These are phyloP conservation scores for Trichoderma brevicompactum DNA, from an alignment of 2,329 filamentous ascomycete species.

Conservation along the genomic window DNA sequence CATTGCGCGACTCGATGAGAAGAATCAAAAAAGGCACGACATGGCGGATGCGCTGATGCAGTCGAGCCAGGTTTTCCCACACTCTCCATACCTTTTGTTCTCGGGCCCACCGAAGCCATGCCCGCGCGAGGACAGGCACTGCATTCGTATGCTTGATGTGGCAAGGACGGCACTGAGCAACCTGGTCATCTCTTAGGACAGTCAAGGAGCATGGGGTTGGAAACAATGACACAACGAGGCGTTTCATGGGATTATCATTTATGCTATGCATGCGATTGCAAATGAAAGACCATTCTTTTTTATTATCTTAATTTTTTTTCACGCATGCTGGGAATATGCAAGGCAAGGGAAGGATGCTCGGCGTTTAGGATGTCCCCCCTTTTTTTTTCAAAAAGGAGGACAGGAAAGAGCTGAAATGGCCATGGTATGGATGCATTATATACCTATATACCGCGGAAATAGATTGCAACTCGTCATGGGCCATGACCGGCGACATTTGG, in stretches of 20 bases:
- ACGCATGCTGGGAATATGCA: background rate
- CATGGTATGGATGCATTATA: too few species aligned
- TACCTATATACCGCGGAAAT: too few species aligned
- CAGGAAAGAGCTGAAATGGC: background rate
- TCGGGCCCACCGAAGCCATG: constrained; percentile 33
- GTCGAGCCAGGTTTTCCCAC: constrained; percentile 41
- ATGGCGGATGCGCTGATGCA: constrained; percentile 52
- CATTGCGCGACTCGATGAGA: constrained; percentile 57
- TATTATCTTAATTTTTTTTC: background rate
- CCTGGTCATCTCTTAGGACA: constrained; percentile 53
- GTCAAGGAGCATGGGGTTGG: too few species aligned
- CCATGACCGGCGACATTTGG: background rate
- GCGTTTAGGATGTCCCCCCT: background rate
- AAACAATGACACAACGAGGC: too few species aligned
- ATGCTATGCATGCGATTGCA: too few species aligned
- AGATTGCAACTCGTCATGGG: too few species aligned
- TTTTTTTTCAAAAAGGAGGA: background rate
- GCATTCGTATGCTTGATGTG: constrained; percentile 57
- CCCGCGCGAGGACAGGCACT: constrained; percentile 47
- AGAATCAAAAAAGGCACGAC: constrained; percentile 54
- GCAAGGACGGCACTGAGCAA: constrained; percentile 59
- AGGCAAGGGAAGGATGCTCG: background rate
- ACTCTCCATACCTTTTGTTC: constrained; percentile 38
- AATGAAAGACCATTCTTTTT: background rate
- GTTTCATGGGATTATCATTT: too few species aligned